Evolutionary conservation across 179 eudicot species (phyloP).

Genomic region (Silene vulgaris): DNA sequence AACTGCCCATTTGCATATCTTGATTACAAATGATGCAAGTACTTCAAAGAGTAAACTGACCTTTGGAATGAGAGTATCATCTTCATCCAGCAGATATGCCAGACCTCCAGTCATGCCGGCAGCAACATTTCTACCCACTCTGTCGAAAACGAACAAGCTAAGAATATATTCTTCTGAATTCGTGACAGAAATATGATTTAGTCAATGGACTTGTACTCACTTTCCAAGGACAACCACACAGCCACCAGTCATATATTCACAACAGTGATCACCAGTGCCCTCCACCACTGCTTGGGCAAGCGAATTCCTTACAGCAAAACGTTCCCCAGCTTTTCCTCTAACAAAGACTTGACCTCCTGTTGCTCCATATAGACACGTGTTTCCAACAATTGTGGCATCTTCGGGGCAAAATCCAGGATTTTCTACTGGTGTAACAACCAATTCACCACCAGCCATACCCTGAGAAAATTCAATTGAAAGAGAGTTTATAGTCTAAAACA

Average conservation of each 20-base stretch:
- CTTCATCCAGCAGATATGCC: conserved; percentile 90
- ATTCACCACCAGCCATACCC: conserved; percentile 99
- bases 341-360: conserved; percentile 94
- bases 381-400: conserved; percentile 93
- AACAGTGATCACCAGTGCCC: conserved; percentile 95
- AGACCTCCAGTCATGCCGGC: conserved; percentile 99
- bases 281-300: conserved; percentile 95
- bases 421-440: conserved; percentile 78
- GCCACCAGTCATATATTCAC: conserved; percentile 99
- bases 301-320: conserved; percentile 97
- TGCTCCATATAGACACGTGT: conserved; percentile 94
- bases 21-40: neutral
- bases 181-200: conserved; percentile 1
- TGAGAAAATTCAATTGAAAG: conserved; percentile 22
- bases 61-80: conserved; percentile 89
- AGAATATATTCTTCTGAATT: conserved; percentile 14
- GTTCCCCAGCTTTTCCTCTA: conserved; percentile 98
- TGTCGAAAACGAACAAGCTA: conserved; percentile 29
- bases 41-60: conserved; percentile 32
- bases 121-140: conserved; percentile 98
- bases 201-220: conserved; percentile 41
- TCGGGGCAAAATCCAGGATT: conserved; percentile 82
- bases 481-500: neutral
- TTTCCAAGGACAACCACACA: conserved; percentile 92
- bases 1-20: neutral